phyloP scores from a whole-genome alignment of 768 basidiomycete genomes.

The Phylloporus rhodoxanthus region DNA sequence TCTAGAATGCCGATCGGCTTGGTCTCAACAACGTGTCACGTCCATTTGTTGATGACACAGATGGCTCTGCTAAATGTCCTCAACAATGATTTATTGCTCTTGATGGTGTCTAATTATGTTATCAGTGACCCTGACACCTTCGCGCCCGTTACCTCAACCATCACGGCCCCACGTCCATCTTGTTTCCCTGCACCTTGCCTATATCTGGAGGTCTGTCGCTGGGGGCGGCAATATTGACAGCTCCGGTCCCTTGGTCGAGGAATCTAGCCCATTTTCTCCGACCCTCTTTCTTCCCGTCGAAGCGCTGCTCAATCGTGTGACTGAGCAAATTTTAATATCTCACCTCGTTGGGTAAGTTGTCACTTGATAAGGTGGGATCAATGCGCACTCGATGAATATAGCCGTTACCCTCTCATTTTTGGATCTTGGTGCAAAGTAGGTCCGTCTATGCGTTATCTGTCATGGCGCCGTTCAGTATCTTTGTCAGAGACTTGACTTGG shows the following conservation, averaged over 20 bases:
- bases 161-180: conserved; percentile 28
- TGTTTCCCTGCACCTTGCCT: conserved; percentile 36
- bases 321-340: conserved; percentile 48
- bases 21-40: conserved; percentile 56
- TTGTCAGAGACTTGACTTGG: conserved; percentile 52
- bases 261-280: conserved; percentile 47
- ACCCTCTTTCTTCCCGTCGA: conserved; percentile 50
- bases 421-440: conserved; percentile 60
- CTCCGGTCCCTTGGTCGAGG: conserved; percentile 27
- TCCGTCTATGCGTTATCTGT: conserved; percentile 9
- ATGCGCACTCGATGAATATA: conserved; percentile 25
- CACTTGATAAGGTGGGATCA: conserved; percentile 3
- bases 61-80: conserved; percentile 39
- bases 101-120: conserved; percentile 7
- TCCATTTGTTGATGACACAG: conserved; percentile 41
- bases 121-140: conserved; percentile 39
- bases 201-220: conserved; percentile 32
- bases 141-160: conserved; percentile 29
- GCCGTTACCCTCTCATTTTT: conserved; percentile 75
- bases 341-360: conserved; percentile 53
- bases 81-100: conserved; percentile 3
- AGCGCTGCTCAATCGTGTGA: conserved; percentile 45
- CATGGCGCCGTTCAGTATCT: background rate
- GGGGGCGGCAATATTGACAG: conserved; percentile 3
- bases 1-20: conserved; percentile 55